phyloP scores from a whole-genome alignment of 164 flowering plant species.

The Cinnamomum micranthum region DNA sequence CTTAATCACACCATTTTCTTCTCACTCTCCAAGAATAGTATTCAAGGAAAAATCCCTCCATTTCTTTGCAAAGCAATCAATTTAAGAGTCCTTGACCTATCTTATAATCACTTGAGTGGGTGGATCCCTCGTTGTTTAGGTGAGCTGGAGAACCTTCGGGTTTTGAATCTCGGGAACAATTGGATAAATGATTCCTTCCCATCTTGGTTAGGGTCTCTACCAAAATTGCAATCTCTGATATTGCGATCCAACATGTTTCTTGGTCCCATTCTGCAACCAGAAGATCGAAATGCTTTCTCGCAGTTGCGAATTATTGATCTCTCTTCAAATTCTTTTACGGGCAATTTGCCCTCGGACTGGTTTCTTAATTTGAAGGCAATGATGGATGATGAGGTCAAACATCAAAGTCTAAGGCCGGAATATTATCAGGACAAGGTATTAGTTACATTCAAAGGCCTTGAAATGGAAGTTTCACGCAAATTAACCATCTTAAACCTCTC shows the following conservation, averaged over 20 bases:
- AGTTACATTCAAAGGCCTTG: background rate
- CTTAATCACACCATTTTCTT: conserved; percentile 16
- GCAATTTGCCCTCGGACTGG: background rate
- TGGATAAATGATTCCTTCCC: too few relatives aligned
- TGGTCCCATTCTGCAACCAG: background rate
- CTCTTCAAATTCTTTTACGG: background rate
- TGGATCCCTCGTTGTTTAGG: conserved; percentile 41
- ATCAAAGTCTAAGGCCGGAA: too few relatives aligned
- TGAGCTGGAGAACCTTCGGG: conserved; percentile 12
- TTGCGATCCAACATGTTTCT: background rate
- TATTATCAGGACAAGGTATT: too few relatives aligned
- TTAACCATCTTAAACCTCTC: conserved; percentile 10
- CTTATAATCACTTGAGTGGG: conserved; percentile 40
- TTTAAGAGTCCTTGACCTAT: conserved; percentile 49
- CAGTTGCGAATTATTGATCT: background rate
- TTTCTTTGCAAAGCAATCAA: conserved; percentile 40
- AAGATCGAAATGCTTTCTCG: background rate
- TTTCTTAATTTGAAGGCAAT: background rate
- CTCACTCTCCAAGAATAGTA: conserved; percentile 30
- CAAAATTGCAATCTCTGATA: too few relatives aligned
- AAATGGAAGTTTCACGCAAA: conserved; percentile 1
- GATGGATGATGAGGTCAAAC: background rate
- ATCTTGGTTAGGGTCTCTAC: too few relatives aligned
- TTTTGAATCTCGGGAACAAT: conserved; percentile 32
- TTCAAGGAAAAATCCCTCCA: conserved; percentile 17